Evolutionary conservation across 352 stramenopile genomes (phyloP), one percentile per base, ranked within the genome.

Genomic region (Phytophthora quininea): DNA sequence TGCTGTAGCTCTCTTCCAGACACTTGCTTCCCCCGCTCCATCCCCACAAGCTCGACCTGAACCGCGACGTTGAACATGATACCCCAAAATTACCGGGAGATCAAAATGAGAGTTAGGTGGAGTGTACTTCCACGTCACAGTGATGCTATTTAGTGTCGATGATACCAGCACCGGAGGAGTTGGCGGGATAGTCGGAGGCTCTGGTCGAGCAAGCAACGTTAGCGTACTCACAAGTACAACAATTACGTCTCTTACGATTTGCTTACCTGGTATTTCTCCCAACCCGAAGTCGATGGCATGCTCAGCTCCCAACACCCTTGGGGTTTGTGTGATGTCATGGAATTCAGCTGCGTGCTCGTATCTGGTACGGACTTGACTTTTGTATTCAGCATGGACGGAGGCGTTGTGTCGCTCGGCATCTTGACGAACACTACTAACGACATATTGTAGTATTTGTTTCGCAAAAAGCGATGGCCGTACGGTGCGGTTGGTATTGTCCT

Each of bases 271-370:
- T 42, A 81, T 59, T 46, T 69, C 43, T 19, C 79, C 81, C 2
- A 91, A 29, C 2, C 29, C 47, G 50, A 90, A 93, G 45, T 91
- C 74, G 2, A 50, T 56, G 29, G 45, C 43, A 5, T 52, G 24
- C 10, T 74, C 73, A 9, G 57, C 59, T 4, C 73, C 71, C 1
- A 83, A 8, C 1, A 88, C 12, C 15, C 79, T 59, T 14, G 83
- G 73, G 15, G 78, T 88, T 24, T 93, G 83, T 12, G 63, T 76
- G 38, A 88, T 79, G 43, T 90, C 80, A 40, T 84, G 67, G 51
- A 90, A 90, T 58, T 84, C 79, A 2, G 77, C 73, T 7, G 73
- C 74, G 1, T 71, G 54, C 29, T 92, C 84, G 52, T 86, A 90
- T 63, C 75, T 87, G 31, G 77, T 92, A 12, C 74, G 79, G 30